Conservation (phyloP, 768 basidiomycete genomes). For the Russula brevipes region DNA sequence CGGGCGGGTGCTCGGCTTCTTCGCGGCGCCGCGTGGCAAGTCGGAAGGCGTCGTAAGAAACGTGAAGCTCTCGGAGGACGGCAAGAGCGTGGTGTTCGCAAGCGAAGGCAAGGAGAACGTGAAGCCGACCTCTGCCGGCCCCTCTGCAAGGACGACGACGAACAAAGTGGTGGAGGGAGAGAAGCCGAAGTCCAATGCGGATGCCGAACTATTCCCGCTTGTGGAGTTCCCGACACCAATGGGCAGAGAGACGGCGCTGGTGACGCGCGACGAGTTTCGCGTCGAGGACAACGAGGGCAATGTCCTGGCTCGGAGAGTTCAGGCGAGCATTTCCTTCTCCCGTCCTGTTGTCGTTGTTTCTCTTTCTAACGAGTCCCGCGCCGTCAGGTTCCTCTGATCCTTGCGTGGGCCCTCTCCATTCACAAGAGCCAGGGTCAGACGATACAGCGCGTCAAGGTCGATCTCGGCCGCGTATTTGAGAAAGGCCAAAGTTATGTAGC, state of each 20-base stretch:
- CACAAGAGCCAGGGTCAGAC: conserved; percentile 79
- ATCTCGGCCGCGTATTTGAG: conserved; percentile 62
- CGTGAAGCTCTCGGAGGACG: conserved; percentile 32
- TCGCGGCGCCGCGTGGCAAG: conserved; percentile 28
- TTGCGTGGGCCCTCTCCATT: conserved; percentile 74
- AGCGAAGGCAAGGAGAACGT: conserved; percentile 36
- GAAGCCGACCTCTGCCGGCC: background rate
- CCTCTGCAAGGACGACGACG: background rate
- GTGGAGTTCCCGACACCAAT: conserved; percentile 43
- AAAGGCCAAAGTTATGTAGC: conserved; percentile 51
- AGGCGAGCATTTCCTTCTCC: conserved; percentile 30
- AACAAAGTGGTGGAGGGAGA: conserved; percentile 30
- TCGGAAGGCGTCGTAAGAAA: conserved; percentile 36
- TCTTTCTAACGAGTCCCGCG: background rate
- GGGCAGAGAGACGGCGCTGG: conserved; percentile 43
- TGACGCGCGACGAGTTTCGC: conserved; percentile 49
- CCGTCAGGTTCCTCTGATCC: conserved; percentile 62
- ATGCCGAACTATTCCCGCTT: conserved; percentile 42
- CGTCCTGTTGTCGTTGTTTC: background rate
- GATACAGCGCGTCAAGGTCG: conserved; percentile 57
- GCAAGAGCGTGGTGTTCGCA: conserved; percentile 29
- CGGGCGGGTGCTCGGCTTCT: conserved; percentile 56
- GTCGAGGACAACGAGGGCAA: conserved; percentile 51
- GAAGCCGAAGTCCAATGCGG: conserved; percentile 29
- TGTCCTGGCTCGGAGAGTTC: conserved; percentile 44